Evolutionary conservation across 2,329 filamentous ascomycete species (phyloP).

Genomic region (Byssochlamys sp.): DNA sequence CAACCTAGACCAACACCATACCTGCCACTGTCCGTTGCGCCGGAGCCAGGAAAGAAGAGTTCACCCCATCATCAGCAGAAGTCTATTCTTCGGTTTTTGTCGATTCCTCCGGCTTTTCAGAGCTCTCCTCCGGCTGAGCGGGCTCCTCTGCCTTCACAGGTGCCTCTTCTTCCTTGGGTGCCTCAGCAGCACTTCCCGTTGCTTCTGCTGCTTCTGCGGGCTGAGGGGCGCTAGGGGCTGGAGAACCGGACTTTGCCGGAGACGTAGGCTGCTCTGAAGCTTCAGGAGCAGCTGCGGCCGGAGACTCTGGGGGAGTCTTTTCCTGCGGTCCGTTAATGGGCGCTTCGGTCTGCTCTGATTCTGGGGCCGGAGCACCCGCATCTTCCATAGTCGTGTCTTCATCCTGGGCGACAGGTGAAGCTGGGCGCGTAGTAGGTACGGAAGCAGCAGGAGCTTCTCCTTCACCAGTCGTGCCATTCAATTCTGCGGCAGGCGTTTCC

Average conservation of each 20-base stretch:
- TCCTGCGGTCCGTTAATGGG: conserved; percentile 15
- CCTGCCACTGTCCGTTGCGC: conserved; percentile 27
- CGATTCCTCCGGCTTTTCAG: conserved; percentile 22
- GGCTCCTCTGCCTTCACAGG: conserved; percentile 13
- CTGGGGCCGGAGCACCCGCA: conserved; percentile 13
- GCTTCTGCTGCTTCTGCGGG: conserved; percentile 9
- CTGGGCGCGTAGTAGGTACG: conserved; percentile 20
- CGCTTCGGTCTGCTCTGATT: conserved; percentile 10
- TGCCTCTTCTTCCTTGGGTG: conserved; percentile 8
- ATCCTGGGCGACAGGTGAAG: conserved; percentile 21
- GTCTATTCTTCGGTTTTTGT: conserved; percentile 22
- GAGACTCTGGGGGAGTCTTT: conserved; percentile 16
- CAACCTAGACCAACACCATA: conserved; percentile 27
- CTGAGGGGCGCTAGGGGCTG: conserved; percentile 12
- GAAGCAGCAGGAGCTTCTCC: conserved; percentile 20
- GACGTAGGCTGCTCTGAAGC: conserved; percentile 9
- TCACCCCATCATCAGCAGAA: conserved; percentile 10
- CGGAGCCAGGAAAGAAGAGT: conserved; percentile 16
- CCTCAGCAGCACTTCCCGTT: conserved; percentile 10
- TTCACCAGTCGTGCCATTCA: conserved; percentile 22
- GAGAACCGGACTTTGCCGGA: conserved; percentile 11
- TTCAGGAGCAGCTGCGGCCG: conserved; percentile 9
- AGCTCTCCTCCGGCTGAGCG: conserved; percentile 24
- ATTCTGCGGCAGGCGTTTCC: conserved; percentile 22
- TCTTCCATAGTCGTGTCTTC: conserved; percentile 34